A percentile compares a stretch with the other conserved stretches of the same genome.
Conservation (phyloP, 2,329 filamentous ascomycete genomes). For the Diaporthe velutina region DNA sequence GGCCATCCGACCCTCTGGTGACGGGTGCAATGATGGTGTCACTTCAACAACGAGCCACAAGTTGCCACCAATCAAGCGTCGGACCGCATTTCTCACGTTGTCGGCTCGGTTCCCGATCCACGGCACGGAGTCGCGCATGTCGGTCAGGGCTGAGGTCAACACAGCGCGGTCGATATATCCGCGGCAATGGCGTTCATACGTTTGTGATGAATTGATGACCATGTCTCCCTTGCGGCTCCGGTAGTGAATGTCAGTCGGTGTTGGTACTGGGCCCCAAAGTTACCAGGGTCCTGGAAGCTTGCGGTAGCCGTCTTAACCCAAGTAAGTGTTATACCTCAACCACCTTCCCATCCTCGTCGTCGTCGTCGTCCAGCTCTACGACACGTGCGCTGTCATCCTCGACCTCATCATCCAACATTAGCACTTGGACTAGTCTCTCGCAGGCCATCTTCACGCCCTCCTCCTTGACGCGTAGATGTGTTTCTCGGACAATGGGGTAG, state of each 20-base stretch:
- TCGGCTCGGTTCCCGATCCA: not conserved
- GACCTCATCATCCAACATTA: constrained; percentile 78
- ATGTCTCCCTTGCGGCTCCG: not conserved
- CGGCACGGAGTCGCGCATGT: not conserved
- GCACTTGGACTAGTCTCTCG: constrained; percentile 88
- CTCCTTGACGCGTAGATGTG: constrained; percentile 82
- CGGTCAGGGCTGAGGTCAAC: not conserved
- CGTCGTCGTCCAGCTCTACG: constrained; percentile 66
- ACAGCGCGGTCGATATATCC: not conserved
- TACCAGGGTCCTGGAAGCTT: not conserved
- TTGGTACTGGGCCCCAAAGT: not conserved
- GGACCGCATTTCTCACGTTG: not conserved
- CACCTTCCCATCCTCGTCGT: constrained; percentile 66
- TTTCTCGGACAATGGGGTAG: constrained; percentile 90
- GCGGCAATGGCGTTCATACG: not conserved
- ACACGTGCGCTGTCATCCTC: constrained; percentile 55
- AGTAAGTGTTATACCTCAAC: constrained; percentile 61
- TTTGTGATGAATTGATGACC: not conserved
- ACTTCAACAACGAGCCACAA: not conserved
- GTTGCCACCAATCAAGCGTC: not conserved
- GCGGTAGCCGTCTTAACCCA: not conserved
- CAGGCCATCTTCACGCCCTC: constrained; percentile 87
- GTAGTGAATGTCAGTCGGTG: not conserved
- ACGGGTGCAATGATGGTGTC: not conserved
- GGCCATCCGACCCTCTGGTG: not conserved